These are phyloP conservation scores for Raphanus hybrid DNA, from an alignment of 441 rosid species.

Conservation along the genomic window DNA sequence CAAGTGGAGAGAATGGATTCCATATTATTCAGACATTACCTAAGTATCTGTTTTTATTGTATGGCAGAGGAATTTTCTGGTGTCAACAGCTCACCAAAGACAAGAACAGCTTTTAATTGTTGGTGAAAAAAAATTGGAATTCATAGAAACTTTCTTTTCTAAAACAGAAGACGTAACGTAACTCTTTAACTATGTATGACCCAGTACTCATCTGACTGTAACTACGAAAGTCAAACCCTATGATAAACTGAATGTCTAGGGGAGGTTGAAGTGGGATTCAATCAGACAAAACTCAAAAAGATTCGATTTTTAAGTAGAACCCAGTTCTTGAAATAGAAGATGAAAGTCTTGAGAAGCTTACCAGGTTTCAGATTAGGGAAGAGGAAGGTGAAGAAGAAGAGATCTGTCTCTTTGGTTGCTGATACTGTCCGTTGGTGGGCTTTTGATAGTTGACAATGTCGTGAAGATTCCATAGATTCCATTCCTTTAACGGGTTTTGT, in stretches of 20 bases:
- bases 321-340: conserved; percentile 19
- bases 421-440: neutral
- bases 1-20: conserved; percentile 37
- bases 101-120: conserved; percentile 24
- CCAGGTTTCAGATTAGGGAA: conserved; percentile 20
- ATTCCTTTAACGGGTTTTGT: conserved; percentile 10
- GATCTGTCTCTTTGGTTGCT: neutral
- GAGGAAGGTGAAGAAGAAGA: neutral
- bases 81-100: conserved; percentile 34
- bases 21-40: conserved; percentile 8
- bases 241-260: neutral
- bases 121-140: neutral
- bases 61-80: conserved; percentile 39
- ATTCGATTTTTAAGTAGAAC: conserved; percentile 26
- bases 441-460: conserved; percentile 9
- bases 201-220: conserved; percentile 24
- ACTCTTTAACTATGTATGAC: conserved; percentile 31
- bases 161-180: neutral
- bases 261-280: conserved; percentile 10
- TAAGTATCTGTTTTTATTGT: conserved; percentile 8
- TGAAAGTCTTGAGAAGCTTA: conserved; percentile 17
- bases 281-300: conserved; percentile 14
- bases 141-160: conserved; percentile 31
- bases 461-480: conserved; percentile 31
- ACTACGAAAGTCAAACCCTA: conserved; percentile 26